Conservation (phyloP, 202 grass and related monocot genomes). For the Miscanthus sacchariflorus region DNA sequence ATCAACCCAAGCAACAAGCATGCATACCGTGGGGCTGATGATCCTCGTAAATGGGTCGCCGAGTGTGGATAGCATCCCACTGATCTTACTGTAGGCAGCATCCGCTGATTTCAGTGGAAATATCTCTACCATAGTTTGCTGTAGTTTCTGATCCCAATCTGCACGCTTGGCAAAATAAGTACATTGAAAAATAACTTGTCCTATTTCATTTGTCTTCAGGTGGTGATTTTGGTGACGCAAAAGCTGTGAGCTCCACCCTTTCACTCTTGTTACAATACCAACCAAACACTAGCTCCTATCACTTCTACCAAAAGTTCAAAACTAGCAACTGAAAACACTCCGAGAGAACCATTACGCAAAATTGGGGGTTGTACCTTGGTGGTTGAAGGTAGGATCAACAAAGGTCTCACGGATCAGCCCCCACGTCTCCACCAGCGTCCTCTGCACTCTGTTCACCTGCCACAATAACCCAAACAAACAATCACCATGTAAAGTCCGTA, state of each 20-base stretch:
- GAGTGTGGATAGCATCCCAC: conserved; percentile 87
- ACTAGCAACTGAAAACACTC: neutral
- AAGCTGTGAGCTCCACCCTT: neutral
- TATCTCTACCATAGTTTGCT: conserved; percentile 97
- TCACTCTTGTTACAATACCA: neutral
- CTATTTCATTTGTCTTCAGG: neutral
- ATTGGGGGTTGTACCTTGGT: conserved; percentile 70
- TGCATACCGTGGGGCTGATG: conserved; percentile 76
- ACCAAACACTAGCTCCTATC: neutral
- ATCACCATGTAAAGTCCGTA: neutral
- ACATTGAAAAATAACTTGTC: neutral
- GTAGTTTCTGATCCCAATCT: conserved; percentile 92
- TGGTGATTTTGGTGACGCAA: neutral
- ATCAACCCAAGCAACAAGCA: conserved; percentile 8
- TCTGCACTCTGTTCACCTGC: conserved; percentile 93
- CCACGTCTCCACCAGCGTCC: conserved; percentile 91
- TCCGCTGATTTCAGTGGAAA: conserved; percentile 91
- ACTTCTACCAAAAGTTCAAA: conserved; percentile 21
- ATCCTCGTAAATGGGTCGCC: conserved; percentile 94
- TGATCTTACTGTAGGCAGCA: conserved; percentile 88
- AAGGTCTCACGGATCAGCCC: conserved; percentile 93
- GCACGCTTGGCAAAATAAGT: conserved; percentile 34
- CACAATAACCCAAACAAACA: conserved; percentile 26
- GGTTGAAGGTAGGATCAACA: conserved; percentile 95
- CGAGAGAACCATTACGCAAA: neutral